These are phyloP conservation scores for Trifolium repens DNA, from an alignment of 306 rosid species.

Conservation along the genomic window DNA sequence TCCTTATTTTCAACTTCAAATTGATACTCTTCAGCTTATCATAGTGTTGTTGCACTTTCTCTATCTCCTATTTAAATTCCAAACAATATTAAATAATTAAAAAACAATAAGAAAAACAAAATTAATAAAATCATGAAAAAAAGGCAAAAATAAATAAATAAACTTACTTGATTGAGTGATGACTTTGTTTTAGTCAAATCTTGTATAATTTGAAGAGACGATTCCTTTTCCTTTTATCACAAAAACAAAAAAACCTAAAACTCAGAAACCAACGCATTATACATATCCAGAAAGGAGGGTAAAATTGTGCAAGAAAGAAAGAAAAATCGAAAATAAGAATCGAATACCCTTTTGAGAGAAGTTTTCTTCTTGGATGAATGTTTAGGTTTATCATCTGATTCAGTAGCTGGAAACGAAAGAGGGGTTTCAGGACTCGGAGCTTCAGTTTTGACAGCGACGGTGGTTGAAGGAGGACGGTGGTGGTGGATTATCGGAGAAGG, in stretches of 20 bases:
- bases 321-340: no score
- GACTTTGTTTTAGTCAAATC: constrained; percentile 40
- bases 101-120: neutral
- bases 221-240: constrained; percentile 46
- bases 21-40: constrained; percentile 38
- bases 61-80: constrained; percentile 47
- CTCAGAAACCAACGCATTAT: neutral
- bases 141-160: neutral
- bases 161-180: constrained; percentile 48
- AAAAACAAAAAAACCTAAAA: constrained; percentile 27
- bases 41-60: constrained; percentile 40
- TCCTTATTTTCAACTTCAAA: constrained; percentile 46
- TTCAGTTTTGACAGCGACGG: constrained; percentile 22
- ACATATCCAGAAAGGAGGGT: neutral
- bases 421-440: constrained; percentile 58
- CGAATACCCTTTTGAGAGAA: constrained; percentile 35
- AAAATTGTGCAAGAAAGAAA: neutral
- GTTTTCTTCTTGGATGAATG: neutral
- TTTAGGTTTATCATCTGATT: constrained; percentile 58
- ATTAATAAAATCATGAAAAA: neutral
- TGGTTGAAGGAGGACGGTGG: neutral
- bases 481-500: neutral
- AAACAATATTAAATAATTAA: neutral
- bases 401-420: constrained; percentile 49
- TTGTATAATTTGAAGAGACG: constrained; percentile 36